Conservation (phyloP, 2,329 filamentous ascomycete genomes). For the Ceratocystis papillata region DNA sequence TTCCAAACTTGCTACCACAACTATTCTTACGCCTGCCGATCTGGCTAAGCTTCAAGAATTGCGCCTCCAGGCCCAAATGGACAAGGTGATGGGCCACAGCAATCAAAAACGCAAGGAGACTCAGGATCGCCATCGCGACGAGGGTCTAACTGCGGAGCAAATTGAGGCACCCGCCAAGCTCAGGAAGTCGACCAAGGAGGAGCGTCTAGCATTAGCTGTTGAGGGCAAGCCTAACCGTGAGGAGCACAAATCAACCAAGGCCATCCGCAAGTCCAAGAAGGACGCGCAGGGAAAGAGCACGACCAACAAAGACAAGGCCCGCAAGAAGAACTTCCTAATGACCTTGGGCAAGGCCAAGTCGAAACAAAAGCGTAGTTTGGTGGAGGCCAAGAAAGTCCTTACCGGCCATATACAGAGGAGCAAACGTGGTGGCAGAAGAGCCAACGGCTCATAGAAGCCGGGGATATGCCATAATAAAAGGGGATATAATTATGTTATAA, state of each 20-base stretch:
- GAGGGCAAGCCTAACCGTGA: constrained; percentile 68
- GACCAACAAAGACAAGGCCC: constrained; percentile 91
- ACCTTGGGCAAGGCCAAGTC: constrained; percentile 89
- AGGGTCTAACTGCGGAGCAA: constrained; percentile 78
- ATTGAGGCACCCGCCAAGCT: constrained; percentile 79
- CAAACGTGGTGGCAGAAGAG: constrained; percentile 72
- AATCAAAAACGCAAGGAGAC: constrained; percentile 39
- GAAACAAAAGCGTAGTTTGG: constrained; percentile 89
- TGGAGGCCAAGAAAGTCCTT: constrained; percentile 70
- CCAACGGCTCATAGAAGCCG: constrained; percentile 44
- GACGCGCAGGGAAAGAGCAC: constrained; percentile 83
- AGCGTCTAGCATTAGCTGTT: constrained; percentile 70
- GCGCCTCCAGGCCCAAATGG: constrained; percentile 59
- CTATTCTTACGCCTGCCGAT: constrained; percentile 90
- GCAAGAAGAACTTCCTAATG: constrained; percentile 99
- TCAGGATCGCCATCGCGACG: constrained; percentile 61
- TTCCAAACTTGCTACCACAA: constrained; percentile 76
- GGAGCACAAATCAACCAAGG: constrained; percentile 77
- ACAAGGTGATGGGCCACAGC: constrained; percentile 45
- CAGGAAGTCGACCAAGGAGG: constrained; percentile 78
- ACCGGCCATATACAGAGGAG: constrained; percentile 70
- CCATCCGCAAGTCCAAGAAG: constrained; percentile 78
- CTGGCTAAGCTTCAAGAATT: constrained; percentile 90
- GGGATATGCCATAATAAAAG: no score
- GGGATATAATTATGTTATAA: not conserved